Evolutionary conservation across 805 yeast species (phyloP).

Genomic region (Kazachstania africana): DNA sequence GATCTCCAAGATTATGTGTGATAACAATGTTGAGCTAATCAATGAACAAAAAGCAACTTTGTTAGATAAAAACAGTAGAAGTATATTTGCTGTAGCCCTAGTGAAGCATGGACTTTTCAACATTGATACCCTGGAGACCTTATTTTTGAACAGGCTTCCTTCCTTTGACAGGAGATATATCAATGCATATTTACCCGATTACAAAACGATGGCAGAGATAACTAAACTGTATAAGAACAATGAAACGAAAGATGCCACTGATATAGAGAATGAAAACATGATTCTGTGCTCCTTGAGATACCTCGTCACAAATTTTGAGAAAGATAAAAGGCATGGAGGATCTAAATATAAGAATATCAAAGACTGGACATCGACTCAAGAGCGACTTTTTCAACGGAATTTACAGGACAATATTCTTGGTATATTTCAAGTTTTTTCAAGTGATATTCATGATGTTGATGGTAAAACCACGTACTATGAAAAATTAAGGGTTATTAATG

Average conservation of each 20-base stretch:
- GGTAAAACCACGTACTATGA: slow-evolving; percentile 65
- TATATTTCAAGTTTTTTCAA: slow-evolving; percentile 67
- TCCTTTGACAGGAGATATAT: slow-evolving; percentile 20
- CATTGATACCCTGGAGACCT: slow-evolving; percentile 19
- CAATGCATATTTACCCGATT: slow-evolving; percentile 21
- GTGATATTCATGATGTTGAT: slow-evolving; percentile 59
- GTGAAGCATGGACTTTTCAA: slow-evolving; percentile 25
- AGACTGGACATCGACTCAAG: slow-evolving; percentile 20
- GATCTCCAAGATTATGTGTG: slow-evolving; percentile 22
- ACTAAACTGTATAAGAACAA: slow-evolving; percentile 18
- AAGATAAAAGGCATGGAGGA: slow-evolving; percentile 16
- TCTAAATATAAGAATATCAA: slow-evolving; percentile 16
- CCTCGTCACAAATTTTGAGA: slow-evolving; percentile 19
- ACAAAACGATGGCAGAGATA: slow-evolving; percentile 24
- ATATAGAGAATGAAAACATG: slow-evolving; percentile 15
- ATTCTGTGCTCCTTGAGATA: slow-evolving; percentile 19
- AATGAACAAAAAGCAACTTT: slow-evolving; percentile 14
- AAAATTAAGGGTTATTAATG: slow-evolving; percentile 59
- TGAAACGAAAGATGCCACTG: slow-evolving; percentile 5
- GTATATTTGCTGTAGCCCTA: slow-evolving; percentile 25
- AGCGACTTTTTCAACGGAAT: slow-evolving; percentile 28
- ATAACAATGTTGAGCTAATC: slow-evolving; percentile 9
- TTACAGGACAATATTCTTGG: slow-evolving; percentile 57
- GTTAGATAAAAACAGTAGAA: slow-evolving; percentile 22
- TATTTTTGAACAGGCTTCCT: slow-evolving; percentile 20